A percentile compares a stretch with the other conserved stretches of the same genome.
Conservation (phyloP, 768 basidiomycete species). For the Phylloporus arenicola region DNA sequence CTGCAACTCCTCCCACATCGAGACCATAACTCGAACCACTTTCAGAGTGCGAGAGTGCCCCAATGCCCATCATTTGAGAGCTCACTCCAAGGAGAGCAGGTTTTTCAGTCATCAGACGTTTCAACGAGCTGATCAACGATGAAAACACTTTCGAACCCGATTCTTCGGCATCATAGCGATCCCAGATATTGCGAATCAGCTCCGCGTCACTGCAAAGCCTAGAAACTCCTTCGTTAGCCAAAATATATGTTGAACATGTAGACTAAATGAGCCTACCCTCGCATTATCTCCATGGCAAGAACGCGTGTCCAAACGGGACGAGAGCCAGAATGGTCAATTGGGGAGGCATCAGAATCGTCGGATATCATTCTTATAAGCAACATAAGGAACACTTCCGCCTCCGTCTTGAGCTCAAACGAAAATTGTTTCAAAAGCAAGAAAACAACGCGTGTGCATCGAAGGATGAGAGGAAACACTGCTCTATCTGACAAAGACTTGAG, state of each 20-base stretch:
- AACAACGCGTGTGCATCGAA: conserved; percentile 89
- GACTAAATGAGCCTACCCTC: conserved; percentile 49
- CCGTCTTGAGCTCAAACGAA: conserved; percentile 69
- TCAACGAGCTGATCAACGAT: conserved; percentile 75
- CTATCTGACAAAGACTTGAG: conserved; percentile 81
- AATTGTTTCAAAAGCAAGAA: conserved; percentile 93
- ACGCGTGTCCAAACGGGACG: conserved; percentile 86
- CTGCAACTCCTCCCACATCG: conserved; percentile 66
- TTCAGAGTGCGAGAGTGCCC: conserved; percentile 40
- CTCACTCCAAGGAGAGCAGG: conserved; percentile 77
- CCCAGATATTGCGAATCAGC: conserved; percentile 74
- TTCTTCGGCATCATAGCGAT: conserved; percentile 61
- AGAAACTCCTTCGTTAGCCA: conserved; percentile 3
- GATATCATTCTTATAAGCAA: conserved; percentile 60
- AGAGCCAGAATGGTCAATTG: conserved; percentile 23
- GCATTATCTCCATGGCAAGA: conserved; percentile 86
- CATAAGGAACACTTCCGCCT: conserved; percentile 83
- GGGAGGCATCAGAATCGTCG: conserved; percentile 41
- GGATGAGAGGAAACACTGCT: conserved; percentile 78
- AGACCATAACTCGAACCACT: conserved; percentile 42
- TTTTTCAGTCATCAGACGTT: conserved; percentile 83
- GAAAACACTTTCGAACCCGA: conserved; percentile 67
- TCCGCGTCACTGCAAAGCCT: conserved; percentile 78
- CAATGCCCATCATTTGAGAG: conserved; percentile 78
- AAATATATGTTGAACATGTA: not conserved